Evolutionary conservation across 1,284 basidiomycete genomes (phyloP).

Genomic region (Hymenochaete sp.): DNA sequence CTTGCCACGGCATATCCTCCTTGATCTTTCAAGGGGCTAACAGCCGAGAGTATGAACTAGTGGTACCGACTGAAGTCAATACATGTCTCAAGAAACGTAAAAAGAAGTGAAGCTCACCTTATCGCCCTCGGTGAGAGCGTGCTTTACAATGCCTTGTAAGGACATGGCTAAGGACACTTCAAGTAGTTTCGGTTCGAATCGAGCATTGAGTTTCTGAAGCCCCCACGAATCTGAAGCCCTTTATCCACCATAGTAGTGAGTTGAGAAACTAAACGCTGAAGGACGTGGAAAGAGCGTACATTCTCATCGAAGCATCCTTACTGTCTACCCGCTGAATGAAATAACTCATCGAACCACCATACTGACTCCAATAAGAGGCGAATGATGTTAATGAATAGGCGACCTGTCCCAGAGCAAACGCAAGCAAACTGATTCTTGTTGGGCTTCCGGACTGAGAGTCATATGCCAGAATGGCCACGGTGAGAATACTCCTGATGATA

Average conservation of each 20-base stretch:
- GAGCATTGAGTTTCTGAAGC: conserved; percentile 18
- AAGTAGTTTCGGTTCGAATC: conserved; percentile 46
- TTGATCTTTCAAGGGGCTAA: conserved; percentile 79
- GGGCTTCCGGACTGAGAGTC: conserved; percentile 26
- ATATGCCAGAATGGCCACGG: conserved; percentile 54
- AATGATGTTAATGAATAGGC: conserved; percentile 45
- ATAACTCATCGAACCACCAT: not conserved
- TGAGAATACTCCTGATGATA: conserved; percentile 61
- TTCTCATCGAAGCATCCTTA: too few species aligned
- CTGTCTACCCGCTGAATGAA: not conserved
- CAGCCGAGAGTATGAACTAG: conserved; percentile 65
- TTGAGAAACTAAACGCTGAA: too few species aligned
- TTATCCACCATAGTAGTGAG: too few species aligned
- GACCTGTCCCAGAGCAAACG: conserved; percentile 77
- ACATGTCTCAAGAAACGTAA: not conserved
- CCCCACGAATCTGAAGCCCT: too few species aligned
- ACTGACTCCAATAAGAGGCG: conserved; percentile 10
- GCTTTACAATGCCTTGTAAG: conserved; percentile 82
- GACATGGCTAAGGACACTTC: conserved; percentile 73
- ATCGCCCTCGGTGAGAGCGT: conserved; percentile 93
- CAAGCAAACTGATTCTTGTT: conserved; percentile 53
- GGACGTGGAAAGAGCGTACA: too few species aligned
- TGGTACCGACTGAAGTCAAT: not conserved
- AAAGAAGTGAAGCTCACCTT: conserved; percentile 34
- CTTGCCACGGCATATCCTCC: conserved; percentile 91